Conservation (phyloP, 2,329 filamentous ascomycete species). For the Colletotrichum navitas region DNA sequence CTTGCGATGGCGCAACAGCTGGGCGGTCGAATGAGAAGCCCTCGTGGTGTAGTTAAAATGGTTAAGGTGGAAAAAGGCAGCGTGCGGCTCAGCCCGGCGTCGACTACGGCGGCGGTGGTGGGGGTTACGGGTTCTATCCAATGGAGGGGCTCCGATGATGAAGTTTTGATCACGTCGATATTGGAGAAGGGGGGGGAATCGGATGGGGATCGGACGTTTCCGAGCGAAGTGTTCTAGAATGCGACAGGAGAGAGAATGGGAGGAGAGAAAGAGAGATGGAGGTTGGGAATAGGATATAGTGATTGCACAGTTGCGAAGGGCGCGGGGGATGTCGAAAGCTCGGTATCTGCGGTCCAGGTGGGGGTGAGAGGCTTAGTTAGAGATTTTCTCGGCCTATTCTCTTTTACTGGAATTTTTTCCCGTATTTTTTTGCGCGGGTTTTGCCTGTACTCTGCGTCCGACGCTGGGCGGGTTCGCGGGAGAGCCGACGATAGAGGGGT, state of each 20-base stretch:
- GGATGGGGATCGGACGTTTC: constrained; percentile 23
- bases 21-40: constrained; percentile 26
- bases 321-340: constrained; percentile 8
- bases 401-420: not conserved
- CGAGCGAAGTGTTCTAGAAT: not conserved
- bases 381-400: constrained; percentile 7
- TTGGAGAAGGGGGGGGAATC: not conserved
- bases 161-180: constrained; percentile 33
- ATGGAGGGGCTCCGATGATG: constrained; percentile 6
- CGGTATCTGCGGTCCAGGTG: constrained; percentile 1
- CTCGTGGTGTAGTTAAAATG: constrained; percentile 1
- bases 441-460: not conserved
- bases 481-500: constrained; percentile 34
- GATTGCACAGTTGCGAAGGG: constrained; percentile 5
- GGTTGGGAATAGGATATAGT: constrained; percentile 26
- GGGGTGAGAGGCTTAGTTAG: not conserved
- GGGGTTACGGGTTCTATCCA: constrained; percentile 2
- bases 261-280: not conserved
- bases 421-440: not conserved
- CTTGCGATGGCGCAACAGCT: constrained; percentile 38
- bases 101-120: constrained; percentile 20
- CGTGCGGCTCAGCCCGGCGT: constrained; percentile 39
- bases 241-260: not conserved
- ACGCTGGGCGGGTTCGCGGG: constrained; percentile 5
- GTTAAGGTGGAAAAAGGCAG: constrained; percentile 15